phyloP scores from a whole-genome alignment of 305 asterid species.

The Fraxinus dipetala region DNA sequence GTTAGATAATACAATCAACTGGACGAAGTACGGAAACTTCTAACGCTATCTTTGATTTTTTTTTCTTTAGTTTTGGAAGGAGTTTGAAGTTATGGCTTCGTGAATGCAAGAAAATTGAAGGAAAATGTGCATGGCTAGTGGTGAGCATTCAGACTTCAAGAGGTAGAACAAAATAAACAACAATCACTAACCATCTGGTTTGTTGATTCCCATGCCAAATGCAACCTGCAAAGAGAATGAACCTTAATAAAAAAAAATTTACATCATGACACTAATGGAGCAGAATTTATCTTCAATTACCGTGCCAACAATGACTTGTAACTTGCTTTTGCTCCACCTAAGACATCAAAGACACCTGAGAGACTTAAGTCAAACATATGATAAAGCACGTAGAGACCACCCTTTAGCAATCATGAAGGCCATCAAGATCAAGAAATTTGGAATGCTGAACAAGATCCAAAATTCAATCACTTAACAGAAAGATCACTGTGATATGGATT shows the following conservation, averaged over 20 bases:
- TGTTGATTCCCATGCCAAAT: constrained; percentile 99
- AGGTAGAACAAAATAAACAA: constrained; percentile 14
- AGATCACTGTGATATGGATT: neutral
- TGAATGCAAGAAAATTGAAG: neutral
- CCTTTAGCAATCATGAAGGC: constrained; percentile 6
- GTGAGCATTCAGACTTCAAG: constrained; percentile 13
- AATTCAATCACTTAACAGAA: constrained; percentile 11
- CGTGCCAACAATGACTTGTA: constrained; percentile 97
- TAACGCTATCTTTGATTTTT: neutral
- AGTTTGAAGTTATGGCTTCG: constrained; percentile 11
- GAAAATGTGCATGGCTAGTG: constrained; percentile 3
- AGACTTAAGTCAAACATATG: constrained; percentile 24
- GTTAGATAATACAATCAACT: neutral
- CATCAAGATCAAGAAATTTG: constrained; percentile 9
- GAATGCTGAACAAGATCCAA: constrained; percentile 7
- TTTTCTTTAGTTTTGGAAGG: neutral
- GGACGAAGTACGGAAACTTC: constrained; percentile 10
- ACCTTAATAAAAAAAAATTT: neutral
- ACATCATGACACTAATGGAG: constrained; percentile 6
- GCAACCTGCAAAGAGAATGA: constrained; percentile 64
- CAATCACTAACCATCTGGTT: constrained; percentile 80
- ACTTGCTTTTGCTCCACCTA: constrained; percentile 89
- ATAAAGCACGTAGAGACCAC: constrained; percentile 19
- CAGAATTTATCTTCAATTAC: constrained; percentile 40
- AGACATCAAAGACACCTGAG: constrained; percentile 34